Evolutionary conservation across 2,329 filamentous ascomycete species (phyloP), one percentile per base, ranked within the genome.

Genomic region (Phyllosticta citriasiana): DNA sequence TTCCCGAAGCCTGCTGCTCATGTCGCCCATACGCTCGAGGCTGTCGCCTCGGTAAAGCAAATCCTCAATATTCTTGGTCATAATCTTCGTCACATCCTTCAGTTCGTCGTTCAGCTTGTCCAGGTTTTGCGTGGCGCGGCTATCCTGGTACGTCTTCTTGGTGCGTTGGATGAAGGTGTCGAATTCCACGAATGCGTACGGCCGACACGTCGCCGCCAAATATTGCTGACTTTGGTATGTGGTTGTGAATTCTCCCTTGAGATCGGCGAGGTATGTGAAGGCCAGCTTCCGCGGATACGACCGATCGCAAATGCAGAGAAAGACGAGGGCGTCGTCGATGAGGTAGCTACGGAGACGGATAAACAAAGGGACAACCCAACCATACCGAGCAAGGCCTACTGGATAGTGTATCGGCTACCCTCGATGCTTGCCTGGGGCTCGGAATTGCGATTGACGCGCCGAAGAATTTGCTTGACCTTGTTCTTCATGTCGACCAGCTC

Each of bases 61-160:
- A 74, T 99, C 94, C 80, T 99, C 94, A 67, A 99, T 97, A 75
- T 99, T 99, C 84, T 97, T 97, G 61, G 92, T 97, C 95, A 99
- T 99, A 71, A 99, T 92, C 78, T 97, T 92, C 1, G 94, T 97
- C 60, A 99, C 95, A 76, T 97, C 94, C 74, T 92, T 88, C 66
- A 99, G 84, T 81, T 99, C 95, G 72, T 97, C 91, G 72, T 99
- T 97, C 66, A 99, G 81, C 77, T 93, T 91, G 76, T 95, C 91
- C 62, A 99, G 84, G 76, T 97, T 97, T 77, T 92, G 89, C 14
- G 89, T 85, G 16, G 94, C 94, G 66, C 94, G 87, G 60, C 88
- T 86, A 75, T 99, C 94, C 69, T 94, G 89, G 77, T 99, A 99
- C 27, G 92, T 91, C 68, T 91, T 88, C 77, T 93, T 94, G 51